Evolutionary conservation across 176 grass and related monocot species (phyloP).

Genomic region (Raddia distichophylla): DNA sequence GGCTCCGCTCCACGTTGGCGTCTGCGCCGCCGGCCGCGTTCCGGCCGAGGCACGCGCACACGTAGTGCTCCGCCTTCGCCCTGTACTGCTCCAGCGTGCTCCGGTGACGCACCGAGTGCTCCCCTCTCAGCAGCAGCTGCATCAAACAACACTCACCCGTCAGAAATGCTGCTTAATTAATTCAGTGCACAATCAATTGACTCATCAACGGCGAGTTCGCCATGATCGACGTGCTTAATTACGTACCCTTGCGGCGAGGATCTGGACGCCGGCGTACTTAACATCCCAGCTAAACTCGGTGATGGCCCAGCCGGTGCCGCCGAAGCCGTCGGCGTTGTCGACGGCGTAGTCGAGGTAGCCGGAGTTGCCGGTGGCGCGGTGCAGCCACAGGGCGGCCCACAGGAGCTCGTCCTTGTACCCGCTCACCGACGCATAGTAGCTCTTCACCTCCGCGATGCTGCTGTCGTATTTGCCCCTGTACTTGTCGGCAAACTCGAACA

Average conservation of each 20-base stretch:
- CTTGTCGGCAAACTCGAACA: constrained; percentile 86
- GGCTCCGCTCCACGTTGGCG: constrained; percentile 69
- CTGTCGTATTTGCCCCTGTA: constrained; percentile 74
- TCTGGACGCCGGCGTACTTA: constrained; percentile 88
- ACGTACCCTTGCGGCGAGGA: constrained; percentile 68
- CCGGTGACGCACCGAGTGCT: constrained; percentile 40
- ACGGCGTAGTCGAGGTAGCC: constrained; percentile 70
- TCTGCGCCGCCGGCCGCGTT: constrained; percentile 43
- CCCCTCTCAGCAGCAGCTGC: constrained; percentile 60
- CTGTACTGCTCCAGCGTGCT: constrained; percentile 67
- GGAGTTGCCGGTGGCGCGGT: constrained; percentile 61
- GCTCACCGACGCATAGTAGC: constrained; percentile 84
- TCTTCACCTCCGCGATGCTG: constrained; percentile 86
- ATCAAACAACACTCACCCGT: not conserved
- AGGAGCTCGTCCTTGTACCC: constrained; percentile 86
- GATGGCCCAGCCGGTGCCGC: constrained; percentile 80
- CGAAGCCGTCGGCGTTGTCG: constrained; percentile 64
- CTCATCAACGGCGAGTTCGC: too few species aligned
- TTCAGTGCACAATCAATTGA: not conserved
- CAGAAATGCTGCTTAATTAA: too few species aligned
- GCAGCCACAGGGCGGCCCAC: constrained; percentile 86
- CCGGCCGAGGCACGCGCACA: constrained; percentile 67
- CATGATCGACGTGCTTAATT: not conserved
- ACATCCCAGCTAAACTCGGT: constrained; percentile 95
- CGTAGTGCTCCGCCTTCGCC: constrained; percentile 76